Base-by-base conservation (phyloP, 2,329 filamentous ascomycete genomes). In the Didymella arachidicola region DNA sequence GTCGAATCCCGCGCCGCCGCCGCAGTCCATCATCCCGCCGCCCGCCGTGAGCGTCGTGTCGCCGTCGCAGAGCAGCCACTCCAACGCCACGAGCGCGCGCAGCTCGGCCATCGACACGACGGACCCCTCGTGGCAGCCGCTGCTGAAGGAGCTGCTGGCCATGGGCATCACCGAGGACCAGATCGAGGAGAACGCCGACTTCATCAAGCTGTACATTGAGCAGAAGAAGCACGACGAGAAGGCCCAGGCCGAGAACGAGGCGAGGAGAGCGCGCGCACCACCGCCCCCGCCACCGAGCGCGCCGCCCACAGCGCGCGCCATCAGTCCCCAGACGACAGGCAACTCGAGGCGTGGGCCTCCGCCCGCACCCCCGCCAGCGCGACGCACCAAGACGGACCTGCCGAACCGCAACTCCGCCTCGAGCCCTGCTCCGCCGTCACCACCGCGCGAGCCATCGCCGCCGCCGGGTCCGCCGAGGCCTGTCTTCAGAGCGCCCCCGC, bases 401-500 rank as follows among this genome's bases (percentile, higher is more conserved):
- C 73, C 81, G 61, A 72, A 72, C 47, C 71, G 75, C 60, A 77
- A 78, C 25, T 78, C 80, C 7, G 81, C 81, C 27, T 70, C 88
- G 77, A 89, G 82, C 80, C 84, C 76, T 76, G 82, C 74, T 81
- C 78, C 80, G 27, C 86, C 90, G 16, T 79, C 80, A 36, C 86
- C 90, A n/a, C 85, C 89, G 29, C 84, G 88, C 71, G 89, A 92
- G 59, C 91, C 92, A 12, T 86, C 88, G 18, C 91, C 92, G 6
- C 86, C 88, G 19, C 77, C 79, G 26, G 72, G 70, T 0, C 83
- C 84, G 10, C 85, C 87, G 22, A 85, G 88, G 50, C 86, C 87
- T 8, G 85, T 84, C 68, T 98, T 96, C 80, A 85, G 88, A 64
- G 94, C 92, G 8, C 95, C 95, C 44, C 95, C 95, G 32, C 91